These are phyloP conservation scores for Trichoderma semiorbis DNA, from an alignment of 2,329 filamentous ascomycete genomes.

Conservation along the genomic window DNA sequence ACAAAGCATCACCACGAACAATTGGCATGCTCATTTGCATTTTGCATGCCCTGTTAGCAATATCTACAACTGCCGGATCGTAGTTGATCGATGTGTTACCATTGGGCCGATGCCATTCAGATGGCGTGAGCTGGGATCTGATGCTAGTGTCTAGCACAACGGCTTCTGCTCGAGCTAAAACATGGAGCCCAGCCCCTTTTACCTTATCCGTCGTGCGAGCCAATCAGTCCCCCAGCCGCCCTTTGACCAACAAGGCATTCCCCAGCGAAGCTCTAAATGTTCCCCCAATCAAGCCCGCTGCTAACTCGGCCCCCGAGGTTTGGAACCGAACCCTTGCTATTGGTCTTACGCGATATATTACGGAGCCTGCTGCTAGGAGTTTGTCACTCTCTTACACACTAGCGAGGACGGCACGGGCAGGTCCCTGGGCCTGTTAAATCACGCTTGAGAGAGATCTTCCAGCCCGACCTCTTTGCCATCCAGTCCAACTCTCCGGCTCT, in stretches of 20 bases:
- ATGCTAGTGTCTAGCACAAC: not conserved
- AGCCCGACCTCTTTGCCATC: conserved; percentile 4
- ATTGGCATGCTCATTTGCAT: not conserved
- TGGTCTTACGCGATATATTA: conserved; percentile 5
- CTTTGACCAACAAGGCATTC: not conserved
- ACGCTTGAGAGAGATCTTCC: conserved; percentile 7
- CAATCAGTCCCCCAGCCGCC: conserved; percentile 3
- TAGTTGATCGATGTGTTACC: not conserved
- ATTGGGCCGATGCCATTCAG: not conserved
- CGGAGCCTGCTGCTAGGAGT: not conserved
- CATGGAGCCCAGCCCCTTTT: conserved; percentile 5
- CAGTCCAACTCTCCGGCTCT: not conserved
- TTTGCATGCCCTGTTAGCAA: not conserved
- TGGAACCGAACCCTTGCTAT: conserved; percentile 11
- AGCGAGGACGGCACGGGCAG: not conserved
- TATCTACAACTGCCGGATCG: not conserved
- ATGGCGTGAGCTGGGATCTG: not conserved
- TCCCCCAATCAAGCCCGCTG: conserved; percentile 4
- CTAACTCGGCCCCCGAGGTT: conserved; percentile 7
- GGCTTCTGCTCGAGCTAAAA: not conserved
- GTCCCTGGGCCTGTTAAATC: conserved; percentile 14
- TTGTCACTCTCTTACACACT: conserved; percentile 14
- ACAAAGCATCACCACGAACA: not conserved
- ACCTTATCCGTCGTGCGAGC: conserved; percentile 7
- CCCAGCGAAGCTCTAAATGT: not conserved